These are phyloP conservation scores for Cronartium quercuum DNA, from an alignment of 1,284 basidiomycete genomes.

Conservation along the genomic window DNA sequence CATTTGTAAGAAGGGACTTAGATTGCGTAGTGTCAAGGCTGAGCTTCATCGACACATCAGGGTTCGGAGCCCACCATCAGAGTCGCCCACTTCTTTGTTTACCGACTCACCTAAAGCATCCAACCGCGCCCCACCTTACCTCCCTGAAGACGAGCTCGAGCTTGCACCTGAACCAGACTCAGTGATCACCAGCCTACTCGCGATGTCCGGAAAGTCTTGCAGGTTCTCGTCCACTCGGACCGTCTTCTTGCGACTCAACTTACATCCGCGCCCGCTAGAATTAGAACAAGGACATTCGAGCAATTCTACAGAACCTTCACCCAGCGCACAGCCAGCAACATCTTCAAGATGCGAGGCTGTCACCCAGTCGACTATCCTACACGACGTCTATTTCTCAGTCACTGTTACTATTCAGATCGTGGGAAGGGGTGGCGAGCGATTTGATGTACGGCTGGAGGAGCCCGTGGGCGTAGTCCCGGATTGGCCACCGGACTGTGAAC, in stretches of 20 bases:
- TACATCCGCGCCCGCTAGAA: neutral
- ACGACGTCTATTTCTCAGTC: conserved; percentile 15
- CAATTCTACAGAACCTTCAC: neutral
- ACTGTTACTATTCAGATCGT: conserved; percentile 6
- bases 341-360: conserved; percentile 11
- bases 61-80: neutral
- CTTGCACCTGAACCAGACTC: neutral
- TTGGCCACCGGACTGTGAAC: neutral
- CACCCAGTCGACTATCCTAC: conserved; percentile 14
- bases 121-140: neutral
- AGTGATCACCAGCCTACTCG: conserved; percentile 5
- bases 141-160: neutral
- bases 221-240: conserved; percentile 17
- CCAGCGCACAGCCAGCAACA: neutral
- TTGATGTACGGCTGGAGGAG: neutral
- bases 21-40: conserved; percentile 16
- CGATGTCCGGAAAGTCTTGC: conserved; percentile 28
- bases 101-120: neutral
- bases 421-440: conserved; percentile 3
- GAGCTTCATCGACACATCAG: conserved; percentile 26
- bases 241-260: conserved; percentile 16
- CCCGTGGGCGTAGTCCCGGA: conserved; percentile 8
- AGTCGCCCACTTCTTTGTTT: neutral
- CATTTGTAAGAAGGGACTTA: conserved; percentile 18
- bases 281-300: neutral